Evolutionary conservation across 2,329 filamentous ascomycete species (phyloP).

Genomic region (Ophiostoma piceae): DNA sequence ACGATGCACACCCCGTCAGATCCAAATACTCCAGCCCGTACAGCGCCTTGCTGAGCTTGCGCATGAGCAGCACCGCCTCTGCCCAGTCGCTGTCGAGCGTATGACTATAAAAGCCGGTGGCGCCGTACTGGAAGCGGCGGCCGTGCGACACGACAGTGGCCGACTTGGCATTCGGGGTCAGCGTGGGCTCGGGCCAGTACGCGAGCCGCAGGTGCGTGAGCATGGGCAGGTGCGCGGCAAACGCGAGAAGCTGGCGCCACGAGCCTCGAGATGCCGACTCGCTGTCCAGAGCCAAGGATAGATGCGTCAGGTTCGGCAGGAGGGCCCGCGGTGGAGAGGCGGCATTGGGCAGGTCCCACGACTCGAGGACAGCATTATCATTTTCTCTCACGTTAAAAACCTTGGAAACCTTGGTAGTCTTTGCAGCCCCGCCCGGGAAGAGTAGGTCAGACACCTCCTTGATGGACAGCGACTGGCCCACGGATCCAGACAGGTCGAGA

Average conservation of each 20-base stretch:
- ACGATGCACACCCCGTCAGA: conserved; percentile 53
- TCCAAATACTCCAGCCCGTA: conserved; percentile 59
- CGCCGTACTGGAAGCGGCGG: conserved; percentile 46
- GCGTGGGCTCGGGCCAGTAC: conserved; percentile 56
- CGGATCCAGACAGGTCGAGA: conserved; percentile 50
- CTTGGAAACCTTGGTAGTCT: neutral
- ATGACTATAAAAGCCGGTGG: conserved; percentile 54
- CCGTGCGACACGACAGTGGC: conserved; percentile 45
- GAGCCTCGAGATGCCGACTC: conserved; percentile 37
- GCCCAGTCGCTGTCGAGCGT: conserved; percentile 54
- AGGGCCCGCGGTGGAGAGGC: conserved; percentile 37
- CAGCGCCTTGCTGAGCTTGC: conserved; percentile 48
- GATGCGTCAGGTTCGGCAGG: conserved; percentile 54
- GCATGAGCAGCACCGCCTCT: conserved; percentile 53
- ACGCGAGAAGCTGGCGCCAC: conserved; percentile 53
- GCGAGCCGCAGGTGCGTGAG: conserved; percentile 58
- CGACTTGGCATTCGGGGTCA: conserved; percentile 51
- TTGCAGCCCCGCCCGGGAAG: conserved; percentile 32
- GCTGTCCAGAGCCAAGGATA: conserved; percentile 49
- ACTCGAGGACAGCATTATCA: conserved; percentile 40
- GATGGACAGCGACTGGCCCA: conserved; percentile 48
- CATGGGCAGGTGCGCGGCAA: conserved; percentile 49
- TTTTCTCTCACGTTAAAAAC: neutral
- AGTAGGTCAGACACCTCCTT: conserved; percentile 50
- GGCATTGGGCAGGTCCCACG: conserved; percentile 43